Base-by-base conservation (phyloP, 2,329 filamentous ascomycete species). In the Colletotrichum karsti region DNA sequence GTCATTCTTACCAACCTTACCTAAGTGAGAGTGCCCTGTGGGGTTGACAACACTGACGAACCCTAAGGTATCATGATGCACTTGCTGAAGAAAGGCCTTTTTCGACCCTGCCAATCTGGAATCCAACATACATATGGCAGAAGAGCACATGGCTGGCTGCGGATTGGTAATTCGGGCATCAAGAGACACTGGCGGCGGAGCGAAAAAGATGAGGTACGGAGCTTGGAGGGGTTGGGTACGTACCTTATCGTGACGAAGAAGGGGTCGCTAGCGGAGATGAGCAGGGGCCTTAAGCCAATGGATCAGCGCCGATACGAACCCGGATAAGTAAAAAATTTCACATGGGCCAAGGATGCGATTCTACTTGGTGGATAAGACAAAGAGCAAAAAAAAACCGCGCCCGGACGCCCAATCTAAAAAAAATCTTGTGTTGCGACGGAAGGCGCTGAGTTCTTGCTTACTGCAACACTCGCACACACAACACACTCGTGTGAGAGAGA, bases 291-390 rank as follows among this genome's bases (percentile, higher is more conserved):
- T 5, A 2, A 26, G 8, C 65, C 28, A 68, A 71, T 70, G n/a
- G 51, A 18, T 33, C 1, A 5, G 9, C 35, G 7, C 41, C 41
- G 67, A 69, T 70, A 70, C 48, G 53, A 20, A 33, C 24, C 65
- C 30, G 53, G 60, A 55, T 39, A 70, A 53, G 55, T 50, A 65
- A 67, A 71, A 68, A 68, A 68, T 64, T 70, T 71, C 70, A 71
- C 69, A 71, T 71, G 69, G 69, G 55, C 56, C 64, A 69, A 68
- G 60, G 67, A 68, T 65, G 65, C 65, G 60, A 68, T 68, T 68
- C 37, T 68, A 60, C 39, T 60, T 64, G 60, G 65, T 68, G 65
- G 65, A 58, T 63, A 51, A 57, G 42, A 65, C 61, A 68, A 64
- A 68, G 65, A 53, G 54, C 18, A 53, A 44, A 42, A 58, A 64